Evolutionary conservation across 371 early-diverging fungal genomes (phyloP).

Genomic region (Mortierella sp.): DNA sequence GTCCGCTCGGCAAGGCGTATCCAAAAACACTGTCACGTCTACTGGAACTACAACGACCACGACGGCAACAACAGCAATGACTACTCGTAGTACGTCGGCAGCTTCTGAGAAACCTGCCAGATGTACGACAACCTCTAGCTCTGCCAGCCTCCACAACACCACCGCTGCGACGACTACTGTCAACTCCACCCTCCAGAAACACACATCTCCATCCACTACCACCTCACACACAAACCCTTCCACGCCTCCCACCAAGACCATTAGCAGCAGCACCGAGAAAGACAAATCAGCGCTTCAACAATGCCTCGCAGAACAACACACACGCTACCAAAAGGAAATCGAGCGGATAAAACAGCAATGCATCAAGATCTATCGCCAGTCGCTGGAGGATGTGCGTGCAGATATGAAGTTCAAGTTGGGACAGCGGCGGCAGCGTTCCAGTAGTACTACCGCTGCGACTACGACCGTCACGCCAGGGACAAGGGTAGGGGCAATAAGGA

Average conservation of each 20-base stretch:
- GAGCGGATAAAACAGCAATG: conserved; percentile 36
- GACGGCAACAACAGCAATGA: background rate
- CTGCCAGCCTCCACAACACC: background rate
- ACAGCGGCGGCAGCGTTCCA: background rate
- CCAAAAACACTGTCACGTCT: background rate
- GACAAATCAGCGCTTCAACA: conserved; percentile 2
- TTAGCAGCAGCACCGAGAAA: background rate
- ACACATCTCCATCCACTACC: background rate
- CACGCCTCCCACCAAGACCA: background rate
- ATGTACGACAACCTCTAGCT: background rate
- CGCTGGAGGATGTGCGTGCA: conserved; percentile 25
- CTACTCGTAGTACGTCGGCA: background rate
- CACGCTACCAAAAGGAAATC: conserved; percentile 25
- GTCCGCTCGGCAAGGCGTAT: background rate
- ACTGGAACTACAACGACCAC: background rate
- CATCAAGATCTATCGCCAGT: conserved; percentile 24
- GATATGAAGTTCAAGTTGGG: conserved; percentile 25
- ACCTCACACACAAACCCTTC: background rate
- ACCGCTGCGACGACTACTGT: background rate
- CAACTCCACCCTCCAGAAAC: background rate
- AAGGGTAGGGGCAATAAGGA: too few relatives aligned
- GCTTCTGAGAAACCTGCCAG: background rate
- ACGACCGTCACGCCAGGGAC: background rate
- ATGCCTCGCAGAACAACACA: conserved; percentile 10
- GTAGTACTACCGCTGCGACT: background rate